phyloP scores from a whole-genome alignment of 331 rosid species.

The Rhamnella rubrinervis region DNA sequence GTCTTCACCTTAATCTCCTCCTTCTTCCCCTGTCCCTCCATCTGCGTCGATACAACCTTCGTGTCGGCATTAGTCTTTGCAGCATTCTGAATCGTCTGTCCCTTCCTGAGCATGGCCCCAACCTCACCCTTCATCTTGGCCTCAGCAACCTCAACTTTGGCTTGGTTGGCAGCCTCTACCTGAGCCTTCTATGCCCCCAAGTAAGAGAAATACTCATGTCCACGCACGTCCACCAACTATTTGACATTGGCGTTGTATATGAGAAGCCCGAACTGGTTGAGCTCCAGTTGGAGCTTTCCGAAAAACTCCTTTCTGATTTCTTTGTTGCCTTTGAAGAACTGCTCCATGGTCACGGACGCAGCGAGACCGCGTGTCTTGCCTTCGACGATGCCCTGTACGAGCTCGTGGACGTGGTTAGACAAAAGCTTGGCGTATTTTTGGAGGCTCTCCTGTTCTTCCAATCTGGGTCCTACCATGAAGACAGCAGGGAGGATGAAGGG shows the following conservation, averaged over 20 bases:
- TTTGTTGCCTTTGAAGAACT: slow-evolving; percentile 54
- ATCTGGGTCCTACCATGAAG: slow-evolving; percentile 59
- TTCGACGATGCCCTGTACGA: slow-evolving; percentile 60
- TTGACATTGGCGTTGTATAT: slow-evolving; percentile 72
- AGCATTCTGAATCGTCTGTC: slow-evolving; percentile 51
- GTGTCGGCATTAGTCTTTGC: slow-evolving; percentile 56
- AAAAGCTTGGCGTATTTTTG: slow-evolving; percentile 50
- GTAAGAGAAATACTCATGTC: slow-evolving; percentile 59
- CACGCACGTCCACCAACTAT: slow-evolving; percentile 51
- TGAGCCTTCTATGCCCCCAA: slow-evolving; percentile 32
- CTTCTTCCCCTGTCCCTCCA: slow-evolving; percentile 49
- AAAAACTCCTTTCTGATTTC: slow-evolving; percentile 60
- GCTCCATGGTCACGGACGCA: slow-evolving; percentile 68
- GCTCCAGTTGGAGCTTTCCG: slow-evolving; percentile 54
- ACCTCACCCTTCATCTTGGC: slow-evolving; percentile 57
- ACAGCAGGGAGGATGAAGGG: slow-evolving; percentile 71
- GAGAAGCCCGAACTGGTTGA: slow-evolving; percentile 38
- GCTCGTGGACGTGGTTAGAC: slow-evolving; percentile 51
- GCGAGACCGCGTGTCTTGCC: slow-evolving; percentile 71
- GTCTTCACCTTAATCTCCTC: slow-evolving; percentile 26
- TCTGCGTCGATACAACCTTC: slow-evolving; percentile 42
- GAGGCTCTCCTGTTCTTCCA: slow-evolving; percentile 30
- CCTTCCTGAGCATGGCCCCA: slow-evolving; percentile 44
- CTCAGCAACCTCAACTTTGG: too few relatives aligned
- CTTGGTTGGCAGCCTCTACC: too few relatives aligned